A percentile compares a stretch with the other conserved stretches of the same genome.
These are phyloP conservation scores for Cladosporium sphaerospermum DNA, from an alignment of 2,329 filamentous ascomycete species.

Conservation along the genomic window DNA sequence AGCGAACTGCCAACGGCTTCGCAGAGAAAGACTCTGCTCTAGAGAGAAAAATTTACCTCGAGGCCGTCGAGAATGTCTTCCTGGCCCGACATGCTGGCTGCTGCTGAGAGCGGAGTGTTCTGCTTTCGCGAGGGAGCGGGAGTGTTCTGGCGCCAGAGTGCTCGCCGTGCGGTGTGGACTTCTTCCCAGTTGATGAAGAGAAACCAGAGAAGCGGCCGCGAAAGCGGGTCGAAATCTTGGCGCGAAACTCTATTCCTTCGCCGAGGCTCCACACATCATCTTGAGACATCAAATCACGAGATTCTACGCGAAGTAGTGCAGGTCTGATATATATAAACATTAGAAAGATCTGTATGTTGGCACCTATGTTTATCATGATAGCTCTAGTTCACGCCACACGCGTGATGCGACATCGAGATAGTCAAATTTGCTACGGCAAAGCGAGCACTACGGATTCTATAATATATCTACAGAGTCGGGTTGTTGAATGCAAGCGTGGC, in stretches of 20 bases:
- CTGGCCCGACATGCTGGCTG: conserved; percentile 14
- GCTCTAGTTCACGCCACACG: too few relatives aligned
- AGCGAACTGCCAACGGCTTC: too few relatives aligned
- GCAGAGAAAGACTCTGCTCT: neutral
- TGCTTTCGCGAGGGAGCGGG: too few relatives aligned
- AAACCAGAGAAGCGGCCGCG: neutral
- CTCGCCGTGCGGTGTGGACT: conserved; percentile 3
- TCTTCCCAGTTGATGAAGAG: conserved; percentile 1
- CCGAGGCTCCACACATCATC: conserved; percentile 9
- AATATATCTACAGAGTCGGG: too few relatives aligned
- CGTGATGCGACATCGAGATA: too few relatives aligned
- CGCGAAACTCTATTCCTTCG: conserved; percentile 3
- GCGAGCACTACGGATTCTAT: too few relatives aligned
- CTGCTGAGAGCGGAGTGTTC: neutral
- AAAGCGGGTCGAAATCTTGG: conserved; percentile 7
- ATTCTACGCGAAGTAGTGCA: neutral
- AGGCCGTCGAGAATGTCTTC: conserved; percentile 20
- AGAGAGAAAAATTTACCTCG: conserved; percentile 27
- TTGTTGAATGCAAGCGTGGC: too few relatives aligned
- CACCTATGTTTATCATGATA: too few relatives aligned
- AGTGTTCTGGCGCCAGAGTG: neutral
- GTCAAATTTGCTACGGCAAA: too few relatives aligned
- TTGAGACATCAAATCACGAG: neutral
- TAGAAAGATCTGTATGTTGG: too few relatives aligned
- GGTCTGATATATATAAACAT: too few relatives aligned